phyloP scores from a whole-genome alignment of 2,329 filamentous ascomycete species.

The Aspergillus melleus region DNA sequence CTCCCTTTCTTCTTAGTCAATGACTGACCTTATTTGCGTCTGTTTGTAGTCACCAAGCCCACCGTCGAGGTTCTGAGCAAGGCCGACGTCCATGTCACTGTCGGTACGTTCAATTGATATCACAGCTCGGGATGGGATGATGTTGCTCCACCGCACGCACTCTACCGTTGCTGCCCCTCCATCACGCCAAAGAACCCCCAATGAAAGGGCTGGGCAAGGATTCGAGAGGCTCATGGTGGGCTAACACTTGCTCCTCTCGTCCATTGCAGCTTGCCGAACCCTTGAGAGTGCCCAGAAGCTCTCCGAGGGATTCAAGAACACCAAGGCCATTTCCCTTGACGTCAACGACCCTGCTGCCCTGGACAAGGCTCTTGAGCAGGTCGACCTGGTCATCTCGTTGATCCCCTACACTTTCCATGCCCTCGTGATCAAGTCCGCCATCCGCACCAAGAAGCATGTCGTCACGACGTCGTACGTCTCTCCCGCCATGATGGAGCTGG shows the following conservation, averaged over 20 bases:
- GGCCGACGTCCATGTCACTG: constrained; percentile 63
- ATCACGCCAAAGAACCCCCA: not conserved
- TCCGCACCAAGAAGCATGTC: constrained; percentile 91
- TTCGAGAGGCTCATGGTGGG: not conserved
- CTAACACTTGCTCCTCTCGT: constrained; percentile 2
- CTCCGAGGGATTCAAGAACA: constrained; percentile 68
- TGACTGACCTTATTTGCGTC: constrained; percentile 3
- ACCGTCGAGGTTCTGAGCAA: constrained; percentile 64
- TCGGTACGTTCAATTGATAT: constrained; percentile 51
- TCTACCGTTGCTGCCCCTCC: not conserved
- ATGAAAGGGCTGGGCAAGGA: not conserved
- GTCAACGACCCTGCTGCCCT: constrained; percentile 75
- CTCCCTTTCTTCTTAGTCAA: constrained; percentile 8
- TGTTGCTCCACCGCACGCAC: not conserved
- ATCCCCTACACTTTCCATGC: constrained; percentile 93
- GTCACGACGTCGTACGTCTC: constrained; percentile 95
- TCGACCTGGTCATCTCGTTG: constrained; percentile 75
- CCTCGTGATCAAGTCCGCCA: constrained; percentile 87
- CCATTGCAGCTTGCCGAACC: constrained; percentile 70
- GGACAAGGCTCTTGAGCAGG: constrained; percentile 75
- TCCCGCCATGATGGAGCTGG: constrained; percentile 86
- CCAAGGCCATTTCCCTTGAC: constrained; percentile 78
- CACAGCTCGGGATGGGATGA: not conserved
- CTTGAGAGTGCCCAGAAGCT: constrained; percentile 75
- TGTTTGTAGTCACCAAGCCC: constrained; percentile 55